These are phyloP conservation scores for Kwoniella newhampshirensis DNA, from an alignment of 768 basidiomycete species.

Conservation along the genomic window DNA sequence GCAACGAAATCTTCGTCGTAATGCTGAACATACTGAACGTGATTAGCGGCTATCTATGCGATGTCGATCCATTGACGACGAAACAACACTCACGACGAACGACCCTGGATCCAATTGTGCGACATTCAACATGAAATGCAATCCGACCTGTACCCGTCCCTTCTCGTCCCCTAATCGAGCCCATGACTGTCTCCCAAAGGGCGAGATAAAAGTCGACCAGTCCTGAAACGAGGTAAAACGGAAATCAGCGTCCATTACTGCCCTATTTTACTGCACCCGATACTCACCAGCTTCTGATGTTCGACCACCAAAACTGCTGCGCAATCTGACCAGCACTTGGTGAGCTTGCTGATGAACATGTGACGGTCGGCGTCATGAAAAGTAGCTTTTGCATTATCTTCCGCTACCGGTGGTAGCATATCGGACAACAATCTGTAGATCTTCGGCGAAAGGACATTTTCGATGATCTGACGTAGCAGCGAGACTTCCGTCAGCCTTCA, in stretches of 20 bases:
- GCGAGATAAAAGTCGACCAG: constrained; percentile 64
- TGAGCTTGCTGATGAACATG: constrained; percentile 60
- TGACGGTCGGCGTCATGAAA: constrained; percentile 37
- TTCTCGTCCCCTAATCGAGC: constrained; percentile 60
- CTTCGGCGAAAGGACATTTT: constrained; percentile 58
- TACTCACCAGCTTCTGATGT: constrained; percentile 38
- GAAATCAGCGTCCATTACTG: too few relatives aligned
- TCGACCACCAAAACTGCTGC: constrained; percentile 62
- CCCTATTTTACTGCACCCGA: too few relatives aligned
- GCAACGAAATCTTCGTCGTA: constrained; percentile 60
- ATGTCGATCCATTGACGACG: neutral
- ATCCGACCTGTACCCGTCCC: constrained; percentile 62
- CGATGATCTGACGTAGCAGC: constrained; percentile 60
- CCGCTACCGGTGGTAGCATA: constrained; percentile 54
- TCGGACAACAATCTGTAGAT: constrained; percentile 62
- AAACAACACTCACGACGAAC: constrained; percentile 59
- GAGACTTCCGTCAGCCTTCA: neutral
- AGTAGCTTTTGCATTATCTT: constrained; percentile 20
- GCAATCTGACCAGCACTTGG: constrained; percentile 74
- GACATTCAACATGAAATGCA: constrained; percentile 61
- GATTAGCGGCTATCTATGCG: too few relatives aligned
- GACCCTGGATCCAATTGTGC: constrained; percentile 61
- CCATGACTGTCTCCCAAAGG: constrained; percentile 61
- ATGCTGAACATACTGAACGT: constrained; percentile 50
- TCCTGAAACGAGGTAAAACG: constrained; percentile 54